Percentiles rank a stretch among this genome's conserved stretches.
Evolutionary conservation across 768 basidiomycete genomes (phyloP).

Genomic region (Auriculariales sp.): DNA sequence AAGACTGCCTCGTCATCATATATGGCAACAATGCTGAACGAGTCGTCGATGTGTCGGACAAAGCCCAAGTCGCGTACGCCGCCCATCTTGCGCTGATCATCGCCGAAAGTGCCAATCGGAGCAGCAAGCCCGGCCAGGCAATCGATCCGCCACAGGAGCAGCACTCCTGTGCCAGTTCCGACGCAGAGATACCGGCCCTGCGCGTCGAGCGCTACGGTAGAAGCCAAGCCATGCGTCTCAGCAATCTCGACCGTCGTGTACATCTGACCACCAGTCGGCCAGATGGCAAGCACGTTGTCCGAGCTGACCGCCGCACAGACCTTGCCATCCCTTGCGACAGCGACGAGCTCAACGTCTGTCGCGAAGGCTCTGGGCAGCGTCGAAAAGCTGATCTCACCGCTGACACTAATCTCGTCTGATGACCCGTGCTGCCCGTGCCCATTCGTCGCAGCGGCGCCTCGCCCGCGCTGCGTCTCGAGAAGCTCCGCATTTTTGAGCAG

Average conservation of each 20-base stretch:
- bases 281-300: slow-evolving; percentile 63
- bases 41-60: slow-evolving; percentile 7
- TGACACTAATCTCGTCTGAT: not conserved
- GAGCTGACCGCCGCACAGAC: slow-evolving; percentile 58
- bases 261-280: slow-evolving; percentile 33
- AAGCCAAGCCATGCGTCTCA: slow-evolving; percentile 12
- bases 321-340: slow-evolving; percentile 51
- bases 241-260: slow-evolving; percentile 34
- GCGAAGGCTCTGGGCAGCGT: slow-evolving; percentile 70
- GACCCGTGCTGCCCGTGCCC: slow-evolving; percentile 14
- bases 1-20: slow-evolving; percentile 48
- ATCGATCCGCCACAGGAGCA: slow-evolving; percentile 47
- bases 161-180: slow-evolving; percentile 51
- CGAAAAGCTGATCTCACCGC: slow-evolving; percentile 33
- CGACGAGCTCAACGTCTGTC: slow-evolving; percentile 72
- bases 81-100: slow-evolving; percentile 22
- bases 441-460: slow-evolving; percentile 39
- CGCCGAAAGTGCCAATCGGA: not conserved
- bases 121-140: too few relatives aligned
- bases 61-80: slow-evolving; percentile 41
- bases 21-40: slow-evolving; percentile 17
- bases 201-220: slow-evolving; percentile 48
- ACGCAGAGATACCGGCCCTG: slow-evolving; percentile 49
- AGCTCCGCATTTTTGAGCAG: slow-evolving; percentile 85
- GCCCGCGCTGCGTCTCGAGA: slow-evolving; percentile 59